These are phyloP conservation scores for Pseudoturritis turrita DNA, from an alignment of 345 rosid genomes.

Conservation along the genomic window DNA sequence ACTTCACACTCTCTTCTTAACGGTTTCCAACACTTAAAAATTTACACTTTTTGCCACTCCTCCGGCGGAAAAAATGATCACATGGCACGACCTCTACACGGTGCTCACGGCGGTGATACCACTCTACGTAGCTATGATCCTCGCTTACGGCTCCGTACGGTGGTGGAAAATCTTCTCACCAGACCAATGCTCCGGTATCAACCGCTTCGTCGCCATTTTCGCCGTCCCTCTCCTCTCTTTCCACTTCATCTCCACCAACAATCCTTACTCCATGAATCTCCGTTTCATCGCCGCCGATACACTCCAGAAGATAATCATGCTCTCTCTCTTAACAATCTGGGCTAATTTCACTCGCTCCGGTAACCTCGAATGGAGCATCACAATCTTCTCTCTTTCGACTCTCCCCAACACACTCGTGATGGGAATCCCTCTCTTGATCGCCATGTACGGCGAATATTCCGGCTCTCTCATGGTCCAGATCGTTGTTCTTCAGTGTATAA, in stretches of 20 bases:
- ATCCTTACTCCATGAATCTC: slow-evolving; percentile 79
- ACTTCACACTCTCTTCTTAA: slow-evolving; percentile 17
- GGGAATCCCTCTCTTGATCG: slow-evolving; percentile 90
- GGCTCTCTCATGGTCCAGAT: slow-evolving; percentile 90
- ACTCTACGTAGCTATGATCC: slow-evolving; percentile 86
- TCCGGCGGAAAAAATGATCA: slow-evolving; percentile 46
- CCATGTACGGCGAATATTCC: slow-evolving; percentile 73
- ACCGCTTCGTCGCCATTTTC: slow-evolving; percentile 91
- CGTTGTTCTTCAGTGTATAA: slow-evolving; percentile 87
- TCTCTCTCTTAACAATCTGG: slow-evolving; percentile 56
- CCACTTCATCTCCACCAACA: slow-evolving; percentile 87
- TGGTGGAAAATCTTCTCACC: slow-evolving; percentile 98
- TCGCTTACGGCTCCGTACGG: slow-evolving; percentile 92
- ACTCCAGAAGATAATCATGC: slow-evolving; percentile 77
- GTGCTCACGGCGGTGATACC: slow-evolving; percentile 83
- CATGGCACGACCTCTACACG: slow-evolving; percentile 67
- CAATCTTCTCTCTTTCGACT: slow-evolving; percentile 82
- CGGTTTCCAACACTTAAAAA: background rate
- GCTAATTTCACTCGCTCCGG: slow-evolving; percentile 55
- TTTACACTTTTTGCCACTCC: background rate
- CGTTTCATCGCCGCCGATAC: slow-evolving; percentile 90
- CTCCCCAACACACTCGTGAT: slow-evolving; percentile 90
- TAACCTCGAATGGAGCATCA: slow-evolving; percentile 83
- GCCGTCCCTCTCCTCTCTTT: slow-evolving; percentile 93
- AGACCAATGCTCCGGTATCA: slow-evolving; percentile 94